Base-by-base conservation (phyloP, 306 rosid species). In the Calophaca sinica region DNA sequence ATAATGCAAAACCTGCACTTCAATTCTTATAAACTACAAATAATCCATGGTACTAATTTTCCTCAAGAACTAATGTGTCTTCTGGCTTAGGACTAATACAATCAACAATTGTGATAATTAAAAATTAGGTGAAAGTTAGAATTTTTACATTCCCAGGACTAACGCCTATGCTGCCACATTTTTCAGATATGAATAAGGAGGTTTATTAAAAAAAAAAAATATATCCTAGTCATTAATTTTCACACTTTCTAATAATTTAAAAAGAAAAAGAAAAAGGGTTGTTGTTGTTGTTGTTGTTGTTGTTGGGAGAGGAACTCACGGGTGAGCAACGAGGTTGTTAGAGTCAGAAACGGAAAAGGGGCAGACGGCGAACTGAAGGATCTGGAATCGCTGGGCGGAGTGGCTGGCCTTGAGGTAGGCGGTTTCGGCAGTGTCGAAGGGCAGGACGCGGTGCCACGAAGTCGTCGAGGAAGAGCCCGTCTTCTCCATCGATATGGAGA, bases 331-430 rank as follows among this genome's bases (percentile, higher is more conserved):
- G 58, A 90, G 80, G 76, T 84, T 76, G 46, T 86, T 65, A 13
- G 91, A 75, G 45, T 61, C 82, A 5, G 79, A 6, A 11, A 94
- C 68, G 41, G 91, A 87, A 79, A 94, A 91, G 2, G 98, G 97
- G 76, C 97, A 94, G 26, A 90, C 89, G 4, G 98, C 87, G 52
- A 94, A 86, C 67, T 94, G 98, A 45, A 94, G 82, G 5, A 86
- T 74, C 89, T 94, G 97, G 71, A 88, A 94, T 11, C 90, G 85
- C 63, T 87, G 87, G 49, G 98, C 94, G 6, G 96, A 78, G 68
- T 44, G 85, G 74, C 79, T 82, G 72, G 91, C 93, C 78, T 94
- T 94, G 65, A 55, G 75, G 70, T 91, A 94, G 10, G 97, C 87
- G 1, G 84, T 87, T 44, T 89, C 82, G 29, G 72, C 63, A 12